Evolutionary conservation across 1,139 yeast species (phyloP).

Genomic region (Nematodospora anomalae): DNA sequence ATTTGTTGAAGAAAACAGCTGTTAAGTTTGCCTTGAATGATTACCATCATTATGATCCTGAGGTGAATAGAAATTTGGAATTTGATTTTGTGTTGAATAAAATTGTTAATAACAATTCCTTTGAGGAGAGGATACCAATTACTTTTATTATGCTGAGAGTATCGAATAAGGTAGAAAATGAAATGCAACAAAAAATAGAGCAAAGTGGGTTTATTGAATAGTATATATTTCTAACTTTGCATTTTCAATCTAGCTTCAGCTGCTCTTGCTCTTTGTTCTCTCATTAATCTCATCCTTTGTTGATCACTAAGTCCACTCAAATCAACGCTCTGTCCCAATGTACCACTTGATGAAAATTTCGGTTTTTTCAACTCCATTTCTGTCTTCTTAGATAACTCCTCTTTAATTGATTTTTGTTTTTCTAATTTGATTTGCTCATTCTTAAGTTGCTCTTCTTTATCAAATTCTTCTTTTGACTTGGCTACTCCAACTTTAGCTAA

Average conservation of each 20-base stretch:
- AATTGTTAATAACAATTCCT: constrained; percentile 9
- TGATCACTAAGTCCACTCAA: constrained; percentile 52
- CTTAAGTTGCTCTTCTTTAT: constrained; percentile 36
- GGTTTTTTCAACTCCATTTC: constrained; percentile 41
- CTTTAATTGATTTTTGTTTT: constrained; percentile 38
- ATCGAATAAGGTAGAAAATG: neutral
- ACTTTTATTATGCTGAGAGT: constrained; percentile 14
- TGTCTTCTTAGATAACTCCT: constrained; percentile 41
- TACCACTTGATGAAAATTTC: constrained; percentile 30
- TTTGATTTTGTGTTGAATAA: constrained; percentile 14
- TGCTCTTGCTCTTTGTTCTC: constrained; percentile 95
- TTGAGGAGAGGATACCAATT: constrained; percentile 8
- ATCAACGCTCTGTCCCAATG: constrained; percentile 20
- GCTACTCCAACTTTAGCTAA: constrained; percentile 67
- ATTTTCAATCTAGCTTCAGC: constrained; percentile 78
- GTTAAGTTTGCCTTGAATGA: constrained; percentile 60
- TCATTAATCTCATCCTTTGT: constrained; percentile 74
- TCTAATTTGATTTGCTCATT: constrained; percentile 35
- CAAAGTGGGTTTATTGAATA: neutral
- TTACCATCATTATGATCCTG: constrained; percentile 62
- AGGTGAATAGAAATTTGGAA: constrained; percentile 5
- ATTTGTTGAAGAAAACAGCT: constrained; percentile 32
- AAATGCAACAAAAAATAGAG: neutral
- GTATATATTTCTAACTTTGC: neutral
- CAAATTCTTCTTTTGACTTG: constrained; percentile 62